phyloP scores from a whole-genome alignment of 805 yeast genomes.

The Hanseniaspora clermontiae region DNA sequence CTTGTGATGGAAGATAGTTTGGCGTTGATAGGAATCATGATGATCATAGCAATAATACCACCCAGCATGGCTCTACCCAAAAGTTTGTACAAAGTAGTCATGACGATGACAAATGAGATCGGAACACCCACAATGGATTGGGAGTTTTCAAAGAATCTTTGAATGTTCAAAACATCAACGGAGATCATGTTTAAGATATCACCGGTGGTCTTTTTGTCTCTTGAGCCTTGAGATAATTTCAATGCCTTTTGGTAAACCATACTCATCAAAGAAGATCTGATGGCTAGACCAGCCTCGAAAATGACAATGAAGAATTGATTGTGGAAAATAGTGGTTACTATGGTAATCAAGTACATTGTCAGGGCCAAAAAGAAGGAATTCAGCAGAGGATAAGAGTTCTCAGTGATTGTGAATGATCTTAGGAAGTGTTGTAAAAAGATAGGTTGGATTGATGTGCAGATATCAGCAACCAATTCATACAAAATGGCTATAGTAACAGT shows the following conservation, averaged over 20 bases:
- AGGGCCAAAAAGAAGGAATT: constrained; percentile 53
- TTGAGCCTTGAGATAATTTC: constrained; percentile 51
- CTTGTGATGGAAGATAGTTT: constrained; percentile 35
- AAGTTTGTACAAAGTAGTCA: constrained; percentile 41
- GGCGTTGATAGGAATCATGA: constrained; percentile 50
- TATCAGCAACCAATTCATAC: constrained; percentile 31
- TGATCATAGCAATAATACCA: constrained; percentile 40
- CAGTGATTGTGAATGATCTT: constrained; percentile 29
- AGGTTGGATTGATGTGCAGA: constrained; percentile 39
- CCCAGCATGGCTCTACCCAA: constrained; percentile 48
- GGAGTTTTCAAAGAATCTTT: constrained; percentile 42
- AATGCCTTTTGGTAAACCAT: constrained; percentile 61
- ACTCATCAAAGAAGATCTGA: constrained; percentile 54
- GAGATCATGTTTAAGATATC: constrained; percentile 70
- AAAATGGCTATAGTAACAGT: constrained; percentile 28
- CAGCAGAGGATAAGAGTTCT: constrained; percentile 34
- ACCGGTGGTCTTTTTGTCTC: constrained; percentile 52
- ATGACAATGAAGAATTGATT: constrained; percentile 57
- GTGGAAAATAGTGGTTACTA: constrained; percentile 46
- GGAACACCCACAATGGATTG: constrained; percentile 50
- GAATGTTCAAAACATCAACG: constrained; percentile 59
- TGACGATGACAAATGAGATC: constrained; percentile 39
- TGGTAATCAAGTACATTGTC: constrained; percentile 49
- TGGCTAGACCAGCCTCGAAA: constrained; percentile 49
- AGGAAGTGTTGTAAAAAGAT: constrained; percentile 43